A percentile compares a stretch with the other conserved stretches of the same genome.
Evolutionary conservation across 257 asterid genomes (phyloP).

Genomic region (Mitragyna speciosa): DNA sequence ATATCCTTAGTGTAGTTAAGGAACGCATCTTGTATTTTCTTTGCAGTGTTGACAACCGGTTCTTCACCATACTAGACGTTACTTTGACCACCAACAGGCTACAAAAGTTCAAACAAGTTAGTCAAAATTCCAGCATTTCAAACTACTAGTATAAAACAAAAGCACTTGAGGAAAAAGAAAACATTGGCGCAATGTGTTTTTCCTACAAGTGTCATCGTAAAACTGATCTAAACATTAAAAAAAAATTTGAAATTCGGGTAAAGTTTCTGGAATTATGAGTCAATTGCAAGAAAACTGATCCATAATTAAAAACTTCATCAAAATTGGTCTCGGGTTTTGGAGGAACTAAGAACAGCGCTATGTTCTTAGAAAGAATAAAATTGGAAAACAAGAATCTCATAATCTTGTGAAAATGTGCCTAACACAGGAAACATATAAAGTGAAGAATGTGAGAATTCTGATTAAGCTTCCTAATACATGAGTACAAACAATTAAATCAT

Average conservation of each 20-base stretch:
- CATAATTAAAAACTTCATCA: background rate
- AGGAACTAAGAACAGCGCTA: background rate
- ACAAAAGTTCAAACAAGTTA: conserved; percentile 14
- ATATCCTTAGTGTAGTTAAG: no score
- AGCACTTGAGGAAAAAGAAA: no score
- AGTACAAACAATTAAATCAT: background rate
- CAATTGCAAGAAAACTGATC: background rate
- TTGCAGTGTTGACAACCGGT: conserved; percentile 56
- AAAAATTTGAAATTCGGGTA: background rate
- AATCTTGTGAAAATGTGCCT: no score
- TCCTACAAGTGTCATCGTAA: no score
- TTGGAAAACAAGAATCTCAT: background rate
- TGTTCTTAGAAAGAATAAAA: background rate
- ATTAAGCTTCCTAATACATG: background rate
- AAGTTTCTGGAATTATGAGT: background rate
- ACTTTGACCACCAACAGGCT: conserved; percentile 98
- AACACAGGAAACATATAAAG: no score
- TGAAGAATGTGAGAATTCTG: no score
- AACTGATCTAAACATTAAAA: background rate
- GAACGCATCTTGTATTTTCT: conserved; percentile 75
- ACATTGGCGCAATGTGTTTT: no score
- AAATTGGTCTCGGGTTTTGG: background rate
- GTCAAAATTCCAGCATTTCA: background rate
- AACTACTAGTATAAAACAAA: background rate
- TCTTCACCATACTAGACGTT: conserved; percentile 77